These are phyloP conservation scores for Candida chauliodis DNA, from an alignment of 805 yeast species.

Conservation along the genomic window DNA sequence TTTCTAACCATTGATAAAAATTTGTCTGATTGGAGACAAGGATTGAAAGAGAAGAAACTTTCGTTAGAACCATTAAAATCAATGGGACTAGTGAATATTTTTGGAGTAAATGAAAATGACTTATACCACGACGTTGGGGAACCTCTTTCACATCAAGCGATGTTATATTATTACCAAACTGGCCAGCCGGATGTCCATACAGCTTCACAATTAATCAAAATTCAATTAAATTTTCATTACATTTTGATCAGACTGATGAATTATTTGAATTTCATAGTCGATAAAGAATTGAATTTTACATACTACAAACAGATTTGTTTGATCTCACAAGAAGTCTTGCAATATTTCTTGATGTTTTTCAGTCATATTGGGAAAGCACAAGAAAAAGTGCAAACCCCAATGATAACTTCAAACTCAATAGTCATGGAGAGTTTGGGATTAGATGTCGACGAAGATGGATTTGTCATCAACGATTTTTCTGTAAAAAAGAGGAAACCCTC, in stretches of 20 bases:
- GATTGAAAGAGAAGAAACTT: constrained; percentile 29
- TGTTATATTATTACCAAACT: constrained; percentile 21
- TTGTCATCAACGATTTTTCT: constrained; percentile 41
- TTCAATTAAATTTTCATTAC: constrained; percentile 44
- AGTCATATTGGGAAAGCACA: constrained; percentile 28
- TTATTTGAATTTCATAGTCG: constrained; percentile 40
- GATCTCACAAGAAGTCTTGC: constrained; percentile 35
- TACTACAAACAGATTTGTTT: constrained; percentile 34
- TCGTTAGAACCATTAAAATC: constrained; percentile 23
- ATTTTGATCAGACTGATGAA: constrained; percentile 40
- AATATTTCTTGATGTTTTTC: constrained; percentile 35
- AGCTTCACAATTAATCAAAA: constrained; percentile 36
- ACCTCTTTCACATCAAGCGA: constrained; percentile 17
- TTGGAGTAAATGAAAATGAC: constrained; percentile 18
- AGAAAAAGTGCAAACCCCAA: constrained; percentile 6
- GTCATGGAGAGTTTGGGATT: constrained; percentile 36
- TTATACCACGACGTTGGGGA: constrained; percentile 28
- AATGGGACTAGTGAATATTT: constrained; percentile 31
- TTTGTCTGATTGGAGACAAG: constrained; percentile 37
- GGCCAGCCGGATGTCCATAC: constrained; percentile 39
- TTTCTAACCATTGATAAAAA: constrained; percentile 41
- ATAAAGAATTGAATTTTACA: constrained; percentile 33
- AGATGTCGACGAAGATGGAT: constrained; percentile 44
- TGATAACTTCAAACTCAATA: constrained; percentile 12
- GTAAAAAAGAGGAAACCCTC: constrained; percentile 32